Evolutionary conservation across 352 stramenopile genomes (phyloP), one percentile per base, ranked within the genome.

Genomic region (Phytophthora ohioensis): DNA sequence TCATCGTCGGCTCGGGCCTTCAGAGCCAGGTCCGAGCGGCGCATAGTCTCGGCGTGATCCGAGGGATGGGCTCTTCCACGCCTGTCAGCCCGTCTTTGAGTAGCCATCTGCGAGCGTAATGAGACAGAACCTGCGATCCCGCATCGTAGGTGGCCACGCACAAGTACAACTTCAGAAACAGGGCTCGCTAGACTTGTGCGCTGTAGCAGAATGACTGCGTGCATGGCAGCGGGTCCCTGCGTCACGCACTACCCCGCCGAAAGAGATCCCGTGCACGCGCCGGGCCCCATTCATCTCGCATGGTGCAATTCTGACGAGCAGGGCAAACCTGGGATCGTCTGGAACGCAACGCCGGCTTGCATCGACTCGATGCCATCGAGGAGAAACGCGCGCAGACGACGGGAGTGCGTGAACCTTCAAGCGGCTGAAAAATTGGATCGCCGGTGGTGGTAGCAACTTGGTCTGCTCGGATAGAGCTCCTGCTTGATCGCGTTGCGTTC

Each of bases 181-280:
- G 27, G 58, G 32, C n/a, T 12, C 13, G 12, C 9, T 3, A 3
- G n/a, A 54, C 57, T 51, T 53, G 34, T 2, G 31, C 27, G 27
- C 3, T 72, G 65, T 72, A 72, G 57, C 57, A 57, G 65, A 72
- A 72, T 72, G 65, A 57, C n/a, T 72, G 65, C n/a, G 31, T 15
- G 27, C 11, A 5, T 6, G 13, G 51, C 11, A 8, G 15, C 36
- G 12, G 9, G 21, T 13, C 5, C 58, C 57, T 71, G 64, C 39
- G 7, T 60, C 17, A 11, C 6, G 32, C 46, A 11, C 32, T 71
- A 71, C 36, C 64, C 64, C 39, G 64, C 8, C 12, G 46, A 71
- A 71, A 60, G 47, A 42, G 55, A 71, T 71, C 6, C 30, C 56
- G 57, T 67, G 56, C 46, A 67, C 54, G 42, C 45, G 63, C 54